phyloP scores from a whole-genome alignment of 2,329 filamentous ascomycete species.

The Fusarium sp. region DNA sequence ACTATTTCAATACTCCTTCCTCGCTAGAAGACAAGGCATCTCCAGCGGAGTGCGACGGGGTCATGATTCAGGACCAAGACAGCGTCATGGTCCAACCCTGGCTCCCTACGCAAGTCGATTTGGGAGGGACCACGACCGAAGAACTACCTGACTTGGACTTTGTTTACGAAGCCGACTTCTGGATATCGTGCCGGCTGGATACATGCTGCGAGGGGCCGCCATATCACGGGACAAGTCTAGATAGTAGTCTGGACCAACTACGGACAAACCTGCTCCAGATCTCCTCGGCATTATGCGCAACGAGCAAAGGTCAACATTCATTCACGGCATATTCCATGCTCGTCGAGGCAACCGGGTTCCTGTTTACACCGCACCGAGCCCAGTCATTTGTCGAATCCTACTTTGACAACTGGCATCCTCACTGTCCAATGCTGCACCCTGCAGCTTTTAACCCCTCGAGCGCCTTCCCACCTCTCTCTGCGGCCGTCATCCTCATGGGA shows the following conservation, averaged over 20 bases:
- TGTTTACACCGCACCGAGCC: neutral
- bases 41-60: neutral
- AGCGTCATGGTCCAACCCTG: neutral
- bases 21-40: neutral
- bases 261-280: neutral
- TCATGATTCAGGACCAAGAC: neutral
- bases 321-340: neutral
- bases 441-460: neutral
- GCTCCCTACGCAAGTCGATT: neutral
- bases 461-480: neutral
- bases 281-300: neutral
- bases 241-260: neutral
- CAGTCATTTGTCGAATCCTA: neutral
- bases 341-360: neutral
- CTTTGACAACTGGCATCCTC: neutral
- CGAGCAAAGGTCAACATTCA: neutral
- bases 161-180: neutral
- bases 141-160: neutral
- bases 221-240: neutral
- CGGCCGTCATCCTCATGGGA: neutral
- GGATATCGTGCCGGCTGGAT: neutral
- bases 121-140: neutral
- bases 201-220: neutral
- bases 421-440: neutral
- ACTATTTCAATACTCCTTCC: neutral